These are phyloP conservation scores for Furcasterigmium furcatum DNA, from an alignment of 2,329 filamentous ascomycete genomes.

Conservation along the genomic window DNA sequence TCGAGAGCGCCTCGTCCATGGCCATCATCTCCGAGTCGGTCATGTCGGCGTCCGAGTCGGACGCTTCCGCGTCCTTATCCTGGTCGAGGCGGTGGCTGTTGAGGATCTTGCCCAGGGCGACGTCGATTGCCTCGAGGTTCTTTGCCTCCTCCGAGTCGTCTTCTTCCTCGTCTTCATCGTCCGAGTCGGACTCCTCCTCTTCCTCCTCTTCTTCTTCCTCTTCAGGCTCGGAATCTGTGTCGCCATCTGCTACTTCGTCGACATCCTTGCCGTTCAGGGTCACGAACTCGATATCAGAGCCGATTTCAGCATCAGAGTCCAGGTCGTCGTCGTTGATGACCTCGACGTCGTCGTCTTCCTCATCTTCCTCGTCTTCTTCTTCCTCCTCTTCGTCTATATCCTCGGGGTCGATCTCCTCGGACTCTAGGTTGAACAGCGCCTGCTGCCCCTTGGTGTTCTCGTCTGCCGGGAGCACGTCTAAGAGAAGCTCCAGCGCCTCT, in stretches of 20 bases:
- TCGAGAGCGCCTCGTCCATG: constrained; percentile 76
- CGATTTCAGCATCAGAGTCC: constrained; percentile 41
- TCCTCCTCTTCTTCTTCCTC: constrained; percentile 45
- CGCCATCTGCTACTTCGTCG: constrained; percentile 36
- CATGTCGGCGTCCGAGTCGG: constrained; percentile 76
- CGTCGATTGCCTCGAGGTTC: constrained; percentile 56
- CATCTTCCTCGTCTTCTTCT: constrained; percentile 27
- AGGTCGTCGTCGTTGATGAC: constrained; percentile 30
- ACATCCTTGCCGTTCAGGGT: constrained; percentile 38
- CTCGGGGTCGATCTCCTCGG: constrained; percentile 53
- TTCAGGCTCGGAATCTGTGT: constrained; percentile 33
- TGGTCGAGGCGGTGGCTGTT: constrained; percentile 66
- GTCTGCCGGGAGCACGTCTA: constrained; percentile 69
- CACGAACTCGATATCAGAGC: constrained; percentile 48
- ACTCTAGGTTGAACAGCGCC: constrained; percentile 74
- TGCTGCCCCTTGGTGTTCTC: constrained; percentile 83
- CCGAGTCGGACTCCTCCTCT: constrained; percentile 37
- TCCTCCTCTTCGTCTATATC: constrained; percentile 35
- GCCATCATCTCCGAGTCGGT: constrained; percentile 94
- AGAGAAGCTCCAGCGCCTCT: constrained; percentile 64
- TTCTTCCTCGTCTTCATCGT: constrained; percentile 33
- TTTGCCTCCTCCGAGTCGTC: constrained; percentile 38
- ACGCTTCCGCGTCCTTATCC: constrained; percentile 50
- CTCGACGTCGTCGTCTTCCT: constrained; percentile 35
- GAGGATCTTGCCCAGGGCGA: constrained; percentile 73